Base-by-base conservation (phyloP, 345 rosid species). In the Corchorus olitorius region DNA sequence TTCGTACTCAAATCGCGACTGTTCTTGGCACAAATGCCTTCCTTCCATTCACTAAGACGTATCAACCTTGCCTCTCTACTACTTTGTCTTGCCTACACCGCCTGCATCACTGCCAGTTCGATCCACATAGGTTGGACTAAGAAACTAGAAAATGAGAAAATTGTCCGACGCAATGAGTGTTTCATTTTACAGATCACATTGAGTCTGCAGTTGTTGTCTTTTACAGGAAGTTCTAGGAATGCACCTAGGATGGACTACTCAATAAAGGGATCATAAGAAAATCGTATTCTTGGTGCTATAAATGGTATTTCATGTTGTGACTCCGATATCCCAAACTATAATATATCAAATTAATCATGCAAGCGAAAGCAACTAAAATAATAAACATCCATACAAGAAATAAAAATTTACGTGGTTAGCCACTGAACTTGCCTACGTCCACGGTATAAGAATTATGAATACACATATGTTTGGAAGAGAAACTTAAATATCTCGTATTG, bases 41-140 rank as follows among this genome's bases (percentile, higher is more conserved):
- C 94, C 27, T 88, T 88, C 81, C 92, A 88, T 70, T 88, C 92
- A 8, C 80, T 88, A 39, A 82, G 94, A 62, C 84, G 86, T 70
- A 87, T 90, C 75, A 90, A 88, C 65, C 84, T 90, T 37, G 76
- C 85, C 43, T 87, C 90, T 16, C 77, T 87, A 27, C 15, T 84
- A 50, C 85, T 90, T 35, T 79, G 84, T 41, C 84, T 90, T 10
- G 86, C 84, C 66, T 88, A 90, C 73, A 86, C 86, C 37, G 72
- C 78, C 39, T 84, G 83, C 9, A 81, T 75, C 59, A 50, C 84
- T 0, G 61, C 84, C 3, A 89, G 84, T 45, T 87, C 89, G 8
- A 77, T 87, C 41, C 8, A 81, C 37, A 78, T 88, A 1, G 90
- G 88, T 88, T 69, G 73, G 72, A 27, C 27, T 27, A 27, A 27